Evolutionary conservation across 1,139 yeast species (phyloP).

Genomic region (Blastobotrys raffinosifermentans): DNA sequence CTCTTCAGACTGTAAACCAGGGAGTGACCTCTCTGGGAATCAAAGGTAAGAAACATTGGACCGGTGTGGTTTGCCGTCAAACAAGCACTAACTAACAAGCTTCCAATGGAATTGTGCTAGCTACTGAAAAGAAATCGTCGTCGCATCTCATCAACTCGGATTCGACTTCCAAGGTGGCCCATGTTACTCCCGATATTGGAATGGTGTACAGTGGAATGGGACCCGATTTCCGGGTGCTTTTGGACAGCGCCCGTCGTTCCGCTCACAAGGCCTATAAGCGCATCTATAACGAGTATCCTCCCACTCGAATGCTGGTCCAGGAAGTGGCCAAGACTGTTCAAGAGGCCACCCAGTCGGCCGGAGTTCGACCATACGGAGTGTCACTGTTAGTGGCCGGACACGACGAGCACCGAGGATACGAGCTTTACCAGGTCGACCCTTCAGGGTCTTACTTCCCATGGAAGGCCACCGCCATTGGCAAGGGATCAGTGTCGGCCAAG

Average conservation of each 20-base stretch:
- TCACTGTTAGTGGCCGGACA: slow-evolving; percentile 90
- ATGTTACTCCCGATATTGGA: slow-evolving; percentile 91
- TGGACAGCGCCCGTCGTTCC: slow-evolving; percentile 87
- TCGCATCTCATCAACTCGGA: slow-evolving; percentile 74
- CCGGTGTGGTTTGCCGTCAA: neutral
- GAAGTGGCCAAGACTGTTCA: slow-evolving; percentile 96
- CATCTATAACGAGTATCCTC: slow-evolving; percentile 93
- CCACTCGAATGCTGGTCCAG: slow-evolving; percentile 88
- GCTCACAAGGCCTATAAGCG: slow-evolving; percentile 92
- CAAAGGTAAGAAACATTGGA: slow-evolving; percentile 40
- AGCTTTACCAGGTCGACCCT: slow-evolving; percentile 95
- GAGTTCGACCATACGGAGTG: slow-evolving; percentile 97
- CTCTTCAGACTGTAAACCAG: slow-evolving; percentile 93
- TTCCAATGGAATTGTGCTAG: slow-evolving; percentile 92
- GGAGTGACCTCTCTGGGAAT: slow-evolving; percentile 97
- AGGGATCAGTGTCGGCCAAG: slow-evolving; percentile 89
- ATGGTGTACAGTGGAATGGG: slow-evolving; percentile 99
- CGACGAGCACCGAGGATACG: slow-evolving; percentile 76
- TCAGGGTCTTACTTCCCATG: slow-evolving; percentile 99
- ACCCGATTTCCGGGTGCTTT: slow-evolving; percentile 92
- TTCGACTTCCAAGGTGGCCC: slow-evolving; percentile 70
- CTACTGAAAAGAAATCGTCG: slow-evolving; percentile 88
- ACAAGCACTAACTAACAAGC: slow-evolving; percentile 39
- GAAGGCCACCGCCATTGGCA: slow-evolving; percentile 99
- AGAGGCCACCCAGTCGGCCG: slow-evolving; percentile 97